Conservation (phyloP, 2,329 filamentous ascomycete species). For the Setomelanomma holmii region DNA sequence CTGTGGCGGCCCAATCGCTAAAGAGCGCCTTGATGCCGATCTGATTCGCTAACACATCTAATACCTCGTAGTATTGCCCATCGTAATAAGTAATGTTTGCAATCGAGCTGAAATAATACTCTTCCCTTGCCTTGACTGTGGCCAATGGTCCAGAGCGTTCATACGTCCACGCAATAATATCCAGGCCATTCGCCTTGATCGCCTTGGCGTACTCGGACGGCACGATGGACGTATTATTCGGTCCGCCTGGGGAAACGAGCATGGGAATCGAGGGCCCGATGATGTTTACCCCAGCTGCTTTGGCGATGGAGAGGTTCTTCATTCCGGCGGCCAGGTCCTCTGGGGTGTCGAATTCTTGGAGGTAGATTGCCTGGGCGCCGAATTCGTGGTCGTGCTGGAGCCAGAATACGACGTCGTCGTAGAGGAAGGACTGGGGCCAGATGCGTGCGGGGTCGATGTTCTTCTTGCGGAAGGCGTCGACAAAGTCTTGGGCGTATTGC, state of each 20-base stretch:
- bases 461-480: conserved; percentile 47
- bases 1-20: conserved; percentile 70
- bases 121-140: conserved; percentile 44
- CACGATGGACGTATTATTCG: conserved; percentile 58
- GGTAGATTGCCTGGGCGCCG: conserved; percentile 66
- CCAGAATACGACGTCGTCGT: conserved; percentile 70
- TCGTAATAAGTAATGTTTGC: conserved; percentile 64
- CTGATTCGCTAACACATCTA: conserved; percentile 67
- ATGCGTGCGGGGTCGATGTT: conserved; percentile 46
- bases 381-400: conserved; percentile 66
- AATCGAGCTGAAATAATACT: conserved; percentile 54
- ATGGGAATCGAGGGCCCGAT: conserved; percentile 67
- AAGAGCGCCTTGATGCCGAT: conserved; percentile 69
- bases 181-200: conserved; percentile 65
- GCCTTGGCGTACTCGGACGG: conserved; percentile 67
- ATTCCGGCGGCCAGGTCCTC: conserved; percentile 59
- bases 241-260: conserved; percentile 56
- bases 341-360: conserved; percentile 64
- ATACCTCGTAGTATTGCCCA: conserved; percentile 67
- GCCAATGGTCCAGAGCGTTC: conserved; percentile 68
- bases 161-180: conserved; percentile 71
- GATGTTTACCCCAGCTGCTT: conserved; percentile 64
- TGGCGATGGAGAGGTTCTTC: conserved; percentile 61
- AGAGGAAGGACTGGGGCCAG: conserved; percentile 67
- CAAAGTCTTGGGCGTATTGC: conserved; percentile 67